phyloP scores from a whole-genome alignment of 1,284 basidiomycete genomes.

The Trametes pubescens region DNA sequence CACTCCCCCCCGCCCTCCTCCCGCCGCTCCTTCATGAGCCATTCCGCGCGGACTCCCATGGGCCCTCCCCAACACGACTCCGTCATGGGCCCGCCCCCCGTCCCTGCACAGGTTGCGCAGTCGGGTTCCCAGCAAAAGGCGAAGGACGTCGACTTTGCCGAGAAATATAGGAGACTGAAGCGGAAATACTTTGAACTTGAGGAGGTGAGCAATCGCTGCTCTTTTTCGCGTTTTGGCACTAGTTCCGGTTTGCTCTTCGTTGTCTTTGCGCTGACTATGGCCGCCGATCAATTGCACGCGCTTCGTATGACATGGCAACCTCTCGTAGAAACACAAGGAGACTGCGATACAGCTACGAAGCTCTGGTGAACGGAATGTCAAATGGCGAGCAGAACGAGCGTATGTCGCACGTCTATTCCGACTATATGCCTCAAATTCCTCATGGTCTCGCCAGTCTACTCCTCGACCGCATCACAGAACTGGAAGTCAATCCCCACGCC shows the following conservation, averaged over 20 bases:
- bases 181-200: conserved; percentile 70
- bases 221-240: neutral
- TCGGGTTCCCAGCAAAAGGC: conserved; percentile 39
- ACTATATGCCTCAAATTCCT: conserved; percentile 16
- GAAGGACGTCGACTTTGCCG: conserved; percentile 55
- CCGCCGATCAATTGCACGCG: conserved; percentile 11
- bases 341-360: conserved; percentile 57
- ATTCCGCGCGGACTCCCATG: conserved; percentile 38
- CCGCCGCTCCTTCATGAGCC: conserved; percentile 41
- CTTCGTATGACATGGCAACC: conserved; percentile 34
- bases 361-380: conserved; percentile 65
- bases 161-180: conserved; percentile 71
- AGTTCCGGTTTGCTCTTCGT: conserved; percentile 14
- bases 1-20: conserved; percentile 33
- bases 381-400: conserved; percentile 66
- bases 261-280: conserved; percentile 13
- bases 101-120: conserved; percentile 46
- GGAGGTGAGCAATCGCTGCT: conserved; percentile 56
- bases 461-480: conserved; percentile 65
- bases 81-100: conserved; percentile 57
- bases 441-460: conserved; percentile 50
- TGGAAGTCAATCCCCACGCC: conserved; percentile 51
- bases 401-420: conserved; percentile 46
- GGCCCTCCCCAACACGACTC: conserved; percentile 49
- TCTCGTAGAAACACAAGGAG: conserved; percentile 63